These are phyloP conservation scores for Oenanthe javanica DNA, from an alignment of 140 eudicot genomes.

Conservation along the genomic window DNA sequence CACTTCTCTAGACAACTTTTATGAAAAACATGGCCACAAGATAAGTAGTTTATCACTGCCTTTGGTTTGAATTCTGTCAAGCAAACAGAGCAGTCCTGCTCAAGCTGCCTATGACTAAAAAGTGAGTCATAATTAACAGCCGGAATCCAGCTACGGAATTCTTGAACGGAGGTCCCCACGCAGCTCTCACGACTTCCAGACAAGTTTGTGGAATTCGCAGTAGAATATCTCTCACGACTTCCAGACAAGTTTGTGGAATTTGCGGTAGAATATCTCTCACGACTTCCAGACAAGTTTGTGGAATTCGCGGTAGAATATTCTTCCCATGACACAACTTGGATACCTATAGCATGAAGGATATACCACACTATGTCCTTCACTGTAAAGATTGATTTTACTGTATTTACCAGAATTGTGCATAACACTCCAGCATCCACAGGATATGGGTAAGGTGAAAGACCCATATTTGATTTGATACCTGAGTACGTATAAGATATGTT, in stretches of 20 bases:
- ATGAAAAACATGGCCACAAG: constrained; percentile 80
- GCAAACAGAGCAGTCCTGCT: constrained; percentile 78
- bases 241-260: too few species aligned
- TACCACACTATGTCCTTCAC: constrained; percentile 47
- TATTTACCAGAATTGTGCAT: constrained; percentile 61
- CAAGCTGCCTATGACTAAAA: constrained; percentile 8
- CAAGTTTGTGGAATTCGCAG: too few species aligned
- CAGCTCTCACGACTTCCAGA: constrained; percentile 24
- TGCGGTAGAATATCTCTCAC: too few species aligned
- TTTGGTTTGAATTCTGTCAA: constrained; percentile 59
- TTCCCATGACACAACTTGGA: constrained; percentile 48
- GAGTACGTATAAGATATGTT: not conserved
- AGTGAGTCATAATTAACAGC: constrained; percentile 40
- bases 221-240: too few species aligned
- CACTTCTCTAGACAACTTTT: constrained; percentile 66
- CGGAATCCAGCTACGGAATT: constrained; percentile 51
- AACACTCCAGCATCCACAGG: constrained; percentile 75
- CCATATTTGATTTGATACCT: constrained; percentile 47
- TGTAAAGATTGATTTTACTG: constrained; percentile 59
- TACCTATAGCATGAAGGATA: constrained; percentile 53
- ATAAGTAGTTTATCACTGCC: constrained; percentile 57
- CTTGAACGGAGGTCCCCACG: constrained; percentile 51
- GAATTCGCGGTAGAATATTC: constrained; percentile 37
- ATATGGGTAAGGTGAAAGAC: constrained; percentile 54
- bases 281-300: constrained; percentile 27